phyloP scores from a whole-genome alignment of 768 basidiomycete genomes.

The Leccinum incarnatum region DNA sequence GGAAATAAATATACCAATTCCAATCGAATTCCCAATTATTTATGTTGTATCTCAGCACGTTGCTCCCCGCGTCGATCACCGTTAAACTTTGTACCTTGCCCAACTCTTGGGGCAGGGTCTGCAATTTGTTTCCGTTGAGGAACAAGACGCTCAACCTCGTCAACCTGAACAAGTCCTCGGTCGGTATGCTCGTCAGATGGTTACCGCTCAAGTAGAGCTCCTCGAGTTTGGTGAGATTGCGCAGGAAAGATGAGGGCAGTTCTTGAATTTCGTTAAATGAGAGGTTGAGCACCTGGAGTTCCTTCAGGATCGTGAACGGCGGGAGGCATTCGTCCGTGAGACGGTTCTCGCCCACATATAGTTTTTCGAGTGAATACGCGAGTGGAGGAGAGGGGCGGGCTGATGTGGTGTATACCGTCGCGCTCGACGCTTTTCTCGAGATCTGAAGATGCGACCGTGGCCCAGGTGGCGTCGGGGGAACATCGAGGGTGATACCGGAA shows the following conservation, averaged over 20 bases:
- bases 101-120: constrained; percentile 89
- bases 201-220: constrained; percentile 96
- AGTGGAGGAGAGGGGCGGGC: constrained; percentile 50
- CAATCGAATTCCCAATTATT: constrained; percentile 99
- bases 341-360: constrained; percentile 89
- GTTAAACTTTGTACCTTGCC: constrained; percentile 75
- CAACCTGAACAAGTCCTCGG: constrained; percentile 79
- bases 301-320: constrained; percentile 69
- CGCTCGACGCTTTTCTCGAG: constrained; percentile 35
- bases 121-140: constrained; percentile 90
- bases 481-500: constrained; percentile 24
- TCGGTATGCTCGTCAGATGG: constrained; percentile 83
- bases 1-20: constrained; percentile 73
- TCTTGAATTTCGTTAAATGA: constrained; percentile 95
- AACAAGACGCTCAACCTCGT: constrained; percentile 71
- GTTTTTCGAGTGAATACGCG: constrained; percentile 65
- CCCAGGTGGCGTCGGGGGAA: constrained; percentile 10
- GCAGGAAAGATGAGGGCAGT: constrained; percentile 74
- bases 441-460: constrained; percentile 20
- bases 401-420: constrained; percentile 29
- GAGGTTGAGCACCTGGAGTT: constrained; percentile 81
- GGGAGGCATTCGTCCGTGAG: constrained; percentile 78
- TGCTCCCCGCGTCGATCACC: constrained; percentile 91
- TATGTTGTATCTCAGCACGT: constrained; percentile 93
- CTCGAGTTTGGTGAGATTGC: constrained; percentile 65